These are phyloP conservation scores for Xylaria sp. DNA, from an alignment of 2,329 filamentous ascomycete genomes.

Conservation along the genomic window DNA sequence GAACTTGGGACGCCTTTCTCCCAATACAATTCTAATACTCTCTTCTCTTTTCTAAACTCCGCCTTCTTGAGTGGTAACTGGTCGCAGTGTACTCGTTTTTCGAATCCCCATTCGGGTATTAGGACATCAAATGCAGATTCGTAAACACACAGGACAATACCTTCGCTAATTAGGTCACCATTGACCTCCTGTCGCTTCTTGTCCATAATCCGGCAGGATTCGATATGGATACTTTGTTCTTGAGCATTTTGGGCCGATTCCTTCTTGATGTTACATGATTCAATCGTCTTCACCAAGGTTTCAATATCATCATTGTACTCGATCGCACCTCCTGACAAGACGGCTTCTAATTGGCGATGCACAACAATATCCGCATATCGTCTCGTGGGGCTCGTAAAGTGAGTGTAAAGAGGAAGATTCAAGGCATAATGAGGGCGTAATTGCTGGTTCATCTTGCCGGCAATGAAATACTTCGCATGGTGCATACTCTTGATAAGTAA, in stretches of 20 bases:
- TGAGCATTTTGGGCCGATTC: constrained; percentile 97
- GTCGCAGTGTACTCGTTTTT: constrained; percentile 99
- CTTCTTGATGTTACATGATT: constrained; percentile 98
- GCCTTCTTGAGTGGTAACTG: constrained; percentile 98
- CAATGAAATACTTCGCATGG: constrained; percentile 92
- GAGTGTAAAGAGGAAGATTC: constrained; percentile 92
- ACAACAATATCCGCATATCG: constrained; percentile 95
- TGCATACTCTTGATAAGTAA: constrained; percentile 94
- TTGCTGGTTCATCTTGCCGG: constrained; percentile 77
- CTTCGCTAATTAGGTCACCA: constrained; percentile 91
- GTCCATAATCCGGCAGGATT: constrained; percentile 95
- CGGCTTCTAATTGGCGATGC: constrained; percentile 89
- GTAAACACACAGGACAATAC: constrained; percentile 95
- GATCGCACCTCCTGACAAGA: constrained; percentile 78
- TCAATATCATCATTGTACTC: constrained; percentile 92
- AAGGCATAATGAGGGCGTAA: constrained; percentile 88
- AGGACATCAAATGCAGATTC: constrained; percentile 98
- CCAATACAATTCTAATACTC: constrained; percentile 96
- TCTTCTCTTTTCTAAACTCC: constrained; percentile 97
- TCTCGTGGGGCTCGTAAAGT: constrained; percentile 94
- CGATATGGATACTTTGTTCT: constrained; percentile 98
- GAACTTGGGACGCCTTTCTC: constrained; percentile 98
- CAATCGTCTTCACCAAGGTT: constrained; percentile 85
- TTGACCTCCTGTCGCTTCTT: constrained; percentile 84
- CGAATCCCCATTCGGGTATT: constrained; percentile 97